These are phyloP conservation scores for Hypoxylon sp. DNA, from an alignment of 2,329 filamentous ascomycete species.

Conservation along the genomic window DNA sequence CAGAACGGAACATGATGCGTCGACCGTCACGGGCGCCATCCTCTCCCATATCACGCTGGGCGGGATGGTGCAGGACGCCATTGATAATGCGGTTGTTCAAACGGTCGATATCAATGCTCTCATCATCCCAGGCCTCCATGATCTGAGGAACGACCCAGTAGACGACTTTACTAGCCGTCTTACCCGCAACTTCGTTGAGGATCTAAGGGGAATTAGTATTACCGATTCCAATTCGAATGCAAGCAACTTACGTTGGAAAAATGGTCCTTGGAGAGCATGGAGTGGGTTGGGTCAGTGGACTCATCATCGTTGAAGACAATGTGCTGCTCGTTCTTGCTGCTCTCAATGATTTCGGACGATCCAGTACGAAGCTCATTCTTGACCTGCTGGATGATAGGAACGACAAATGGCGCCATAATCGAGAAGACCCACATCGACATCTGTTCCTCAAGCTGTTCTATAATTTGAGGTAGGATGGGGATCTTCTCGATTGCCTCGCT, in stretches of 20 bases:
- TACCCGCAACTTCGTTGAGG: constrained; percentile 89
- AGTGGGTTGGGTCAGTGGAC: constrained; percentile 88
- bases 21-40: constrained; percentile 82
- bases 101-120: constrained; percentile 76
- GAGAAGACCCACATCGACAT: constrained; percentile 92
- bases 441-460: constrained; percentile 90
- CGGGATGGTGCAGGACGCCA: constrained; percentile 91
- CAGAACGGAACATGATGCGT: constrained; percentile 81
- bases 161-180: constrained; percentile 82
- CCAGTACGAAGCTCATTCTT: constrained; percentile 89
- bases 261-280: constrained; percentile 96
- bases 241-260: constrained; percentile 79
- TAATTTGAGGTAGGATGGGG: constrained; percentile 84
- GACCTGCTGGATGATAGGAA: constrained; percentile 89
- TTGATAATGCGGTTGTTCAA: constrained; percentile 82
- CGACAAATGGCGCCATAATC: constrained; percentile 88
- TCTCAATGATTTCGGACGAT: constrained; percentile 88
- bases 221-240: not conserved
- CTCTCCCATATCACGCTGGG: constrained; percentile 77
- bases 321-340: constrained; percentile 85
- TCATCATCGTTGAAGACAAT: constrained; percentile 87
- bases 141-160: constrained; percentile 91
- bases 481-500: constrained; percentile 85
- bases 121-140: constrained; percentile 89
- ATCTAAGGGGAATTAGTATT: constrained; percentile 61